A percentile compares a stretch with the other conserved stretches of the same genome.
Conservation (phyloP, 805 yeast species). For the Kregervanrija pseudodelftensis region DNA sequence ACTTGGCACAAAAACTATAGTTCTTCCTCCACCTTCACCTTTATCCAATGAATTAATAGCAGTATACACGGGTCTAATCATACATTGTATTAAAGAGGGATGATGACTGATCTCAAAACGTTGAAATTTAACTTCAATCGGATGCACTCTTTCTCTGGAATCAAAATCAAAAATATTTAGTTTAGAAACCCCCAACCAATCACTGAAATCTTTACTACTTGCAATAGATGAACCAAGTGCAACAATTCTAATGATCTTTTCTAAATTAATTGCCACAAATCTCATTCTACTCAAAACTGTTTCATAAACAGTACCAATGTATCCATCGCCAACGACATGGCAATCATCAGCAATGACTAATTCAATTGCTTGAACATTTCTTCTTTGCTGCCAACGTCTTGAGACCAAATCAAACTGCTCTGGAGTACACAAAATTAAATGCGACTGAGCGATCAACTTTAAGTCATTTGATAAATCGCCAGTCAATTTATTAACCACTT, state of each 20-base stretch:
- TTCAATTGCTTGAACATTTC: conserved; percentile 60
- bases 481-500: conserved; percentile 47
- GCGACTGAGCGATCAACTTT: conserved; percentile 47
- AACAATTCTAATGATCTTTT: conserved; percentile 52
- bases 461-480: conserved; percentile 53
- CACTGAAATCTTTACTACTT: conserved; percentile 70
- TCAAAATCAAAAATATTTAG: conserved; percentile 61
- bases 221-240: conserved; percentile 65
- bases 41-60: conserved; percentile 30
- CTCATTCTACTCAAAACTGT: conserved; percentile 61
- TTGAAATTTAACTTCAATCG: conserved; percentile 52
- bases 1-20: conserved; percentile 52
- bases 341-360: conserved; percentile 67
- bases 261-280: conserved; percentile 61
- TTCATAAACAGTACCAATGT: conserved; percentile 61
- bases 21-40: conserved; percentile 23
- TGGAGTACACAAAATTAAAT: conserved; percentile 73
- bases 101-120: conserved; percentile 40
- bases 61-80: conserved; percentile 44
- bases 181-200: conserved; percentile 76
- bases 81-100: conserved; percentile 44
- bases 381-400: conserved; percentile 77
- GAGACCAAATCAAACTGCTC: conserved; percentile 66
- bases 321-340: conserved; percentile 56
- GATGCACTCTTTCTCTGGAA: conserved; percentile 49